Percentiles rank a stretch among this genome's conserved stretches.
Conservation (phyloP, 352 stramenopile genomes). For the Peronospora farinosa region DNA sequence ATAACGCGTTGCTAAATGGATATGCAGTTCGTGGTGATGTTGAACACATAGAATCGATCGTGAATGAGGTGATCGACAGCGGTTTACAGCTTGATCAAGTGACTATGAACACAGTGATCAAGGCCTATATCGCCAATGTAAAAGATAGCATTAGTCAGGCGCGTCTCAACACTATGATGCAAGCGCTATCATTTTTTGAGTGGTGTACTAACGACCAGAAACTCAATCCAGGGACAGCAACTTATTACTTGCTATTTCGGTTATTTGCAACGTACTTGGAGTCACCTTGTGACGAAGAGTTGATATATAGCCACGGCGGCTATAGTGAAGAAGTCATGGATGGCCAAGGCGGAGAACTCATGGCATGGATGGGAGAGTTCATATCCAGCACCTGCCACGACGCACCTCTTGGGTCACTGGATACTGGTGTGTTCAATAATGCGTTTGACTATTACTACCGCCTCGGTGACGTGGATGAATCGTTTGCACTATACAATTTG, state of each 20-base stretch:
- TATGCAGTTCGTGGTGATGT: conserved; percentile 32
- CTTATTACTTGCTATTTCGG: conserved; percentile 47
- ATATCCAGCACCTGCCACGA: conserved; percentile 46
- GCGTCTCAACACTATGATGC: conserved; percentile 22
- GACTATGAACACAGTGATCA: conserved; percentile 53
- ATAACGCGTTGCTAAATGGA: conserved; percentile 46
- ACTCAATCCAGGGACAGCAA: conserved; percentile 27
- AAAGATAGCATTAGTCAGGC: conserved; percentile 9
- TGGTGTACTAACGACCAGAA: conserved; percentile 29
- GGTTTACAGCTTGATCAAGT: conserved; percentile 29
- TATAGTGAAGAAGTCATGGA: conserved; percentile 18
- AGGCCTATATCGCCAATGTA: conserved; percentile 25
- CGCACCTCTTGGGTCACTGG: conserved; percentile 28
- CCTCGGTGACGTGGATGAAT: conserved; percentile 37
- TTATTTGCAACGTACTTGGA: conserved; percentile 45
- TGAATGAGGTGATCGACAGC: conserved; percentile 34
- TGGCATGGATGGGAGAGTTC: conserved; percentile 28
- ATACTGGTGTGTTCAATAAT: conserved; percentile 55
- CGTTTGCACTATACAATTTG: conserved; percentile 53
- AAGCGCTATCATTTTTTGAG: conserved; percentile 31
- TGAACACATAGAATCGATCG: conserved; percentile 24
- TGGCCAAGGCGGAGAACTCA: conserved; percentile 16
- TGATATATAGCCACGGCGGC: not conserved
- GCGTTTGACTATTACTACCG: conserved; percentile 58
- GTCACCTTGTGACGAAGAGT: not conserved